Evolutionary conservation across 257 asterid genomes (phyloP).

Genomic region (Ehretia macrophylla): DNA sequence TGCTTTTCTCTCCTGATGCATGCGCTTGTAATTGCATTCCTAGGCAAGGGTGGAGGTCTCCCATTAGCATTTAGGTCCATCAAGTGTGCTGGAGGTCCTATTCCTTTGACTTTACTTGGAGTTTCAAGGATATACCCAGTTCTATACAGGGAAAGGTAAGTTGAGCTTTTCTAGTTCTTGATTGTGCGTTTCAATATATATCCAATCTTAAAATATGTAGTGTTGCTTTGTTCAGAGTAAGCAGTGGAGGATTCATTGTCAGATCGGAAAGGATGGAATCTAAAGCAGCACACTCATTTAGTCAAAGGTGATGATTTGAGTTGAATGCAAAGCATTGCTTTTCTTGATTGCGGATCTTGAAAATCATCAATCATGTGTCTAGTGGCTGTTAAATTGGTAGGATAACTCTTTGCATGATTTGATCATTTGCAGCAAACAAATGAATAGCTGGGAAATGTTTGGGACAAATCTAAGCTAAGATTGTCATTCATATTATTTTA

Average conservation of each 20-base stretch:
- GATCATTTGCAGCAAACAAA: too few species aligned
- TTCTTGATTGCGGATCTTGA: too few species aligned
- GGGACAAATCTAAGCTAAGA: too few species aligned
- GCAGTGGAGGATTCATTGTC: constrained; percentile 54
- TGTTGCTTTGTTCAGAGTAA: constrained; percentile 46
- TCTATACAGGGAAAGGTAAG: constrained; percentile 87
- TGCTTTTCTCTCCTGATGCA: constrained; percentile 19
- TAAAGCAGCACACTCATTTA: constrained; percentile 45
- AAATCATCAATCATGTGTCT: too few species aligned
- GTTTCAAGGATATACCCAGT: constrained; percentile 79
- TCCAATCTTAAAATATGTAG: constrained; percentile 20
- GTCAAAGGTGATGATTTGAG: constrained; percentile 47
- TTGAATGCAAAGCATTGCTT: not conserved
- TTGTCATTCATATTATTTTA: too few species aligned
- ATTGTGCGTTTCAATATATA: not conserved
- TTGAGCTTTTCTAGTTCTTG: constrained; percentile 8
- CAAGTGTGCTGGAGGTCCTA: constrained; percentile 78
- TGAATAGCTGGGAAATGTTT: too few species aligned
- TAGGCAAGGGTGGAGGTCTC: constrained; percentile 61
- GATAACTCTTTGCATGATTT: too few species aligned
- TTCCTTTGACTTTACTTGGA: constrained; percentile 80
- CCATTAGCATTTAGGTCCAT: constrained; percentile 89
- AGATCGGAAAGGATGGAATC: constrained; percentile 82
- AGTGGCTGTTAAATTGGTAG: too few species aligned
- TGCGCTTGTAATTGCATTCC: constrained; percentile 18